phyloP scores from a whole-genome alignment of 768 basidiomycete genomes.

The Lactarius indigo region DNA sequence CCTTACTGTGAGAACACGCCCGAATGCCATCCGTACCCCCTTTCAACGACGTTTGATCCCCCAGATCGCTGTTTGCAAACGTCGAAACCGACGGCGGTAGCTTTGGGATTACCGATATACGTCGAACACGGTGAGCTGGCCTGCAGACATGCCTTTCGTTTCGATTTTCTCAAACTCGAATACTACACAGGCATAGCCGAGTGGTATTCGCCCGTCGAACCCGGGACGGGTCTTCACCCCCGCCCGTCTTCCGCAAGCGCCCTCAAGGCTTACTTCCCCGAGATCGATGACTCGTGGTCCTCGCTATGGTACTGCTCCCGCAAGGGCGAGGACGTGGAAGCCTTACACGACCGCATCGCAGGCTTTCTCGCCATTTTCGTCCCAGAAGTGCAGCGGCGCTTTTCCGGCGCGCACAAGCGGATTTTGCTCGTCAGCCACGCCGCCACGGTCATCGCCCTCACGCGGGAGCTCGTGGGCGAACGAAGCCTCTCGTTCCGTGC shows the following conservation, averaged over 20 bases:
- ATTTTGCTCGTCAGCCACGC: constrained; percentile 72
- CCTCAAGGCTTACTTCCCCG: constrained; percentile 53
- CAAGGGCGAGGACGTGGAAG: constrained; percentile 63
- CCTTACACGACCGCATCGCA: constrained; percentile 57
- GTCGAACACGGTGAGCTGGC: constrained; percentile 66
- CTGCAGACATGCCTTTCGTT: neutral
- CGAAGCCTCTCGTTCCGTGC: constrained; percentile 40
- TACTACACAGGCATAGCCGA: constrained; percentile 55
- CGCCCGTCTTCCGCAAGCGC: constrained; percentile 57
- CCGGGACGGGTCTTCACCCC: constrained; percentile 70
- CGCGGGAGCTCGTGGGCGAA: constrained; percentile 54
- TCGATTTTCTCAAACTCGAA: neutral
- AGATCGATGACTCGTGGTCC: constrained; percentile 57
- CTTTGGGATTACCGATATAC: constrained; percentile 64
- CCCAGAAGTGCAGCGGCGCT: constrained; percentile 45
- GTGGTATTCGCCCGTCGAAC: constrained; percentile 73
- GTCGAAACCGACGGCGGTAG: constrained; percentile 55
- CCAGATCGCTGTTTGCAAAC: constrained; percentile 89
- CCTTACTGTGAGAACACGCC: constrained; percentile 61
- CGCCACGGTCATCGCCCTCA: constrained; percentile 67
- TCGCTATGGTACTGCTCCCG: constrained; percentile 68
- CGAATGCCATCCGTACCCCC: neutral
- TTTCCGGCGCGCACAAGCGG: constrained; percentile 43
- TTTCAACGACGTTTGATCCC: neutral
- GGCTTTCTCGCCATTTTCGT: constrained; percentile 51